Base-by-base conservation (phyloP, 495 filamentous ascomycete genomes). In the Neurospora sp. region DNA sequence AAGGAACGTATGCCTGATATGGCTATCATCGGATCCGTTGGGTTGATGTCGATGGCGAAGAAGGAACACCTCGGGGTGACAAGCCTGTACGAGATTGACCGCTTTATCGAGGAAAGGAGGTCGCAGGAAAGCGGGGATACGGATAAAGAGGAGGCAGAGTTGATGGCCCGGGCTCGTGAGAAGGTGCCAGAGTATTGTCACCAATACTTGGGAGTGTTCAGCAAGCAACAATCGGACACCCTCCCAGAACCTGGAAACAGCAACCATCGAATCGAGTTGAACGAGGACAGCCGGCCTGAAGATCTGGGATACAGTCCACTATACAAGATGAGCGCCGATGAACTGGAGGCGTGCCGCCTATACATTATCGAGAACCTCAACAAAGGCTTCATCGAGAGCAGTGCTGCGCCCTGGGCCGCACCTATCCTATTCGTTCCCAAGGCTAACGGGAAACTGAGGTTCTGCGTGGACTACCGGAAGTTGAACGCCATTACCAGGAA, bases 401-500 rank as follows among this genome's bases (percentile, higher is more conserved):
- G 53, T 7, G 9, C 3, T 10, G 48, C 79, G 1, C 73, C 71
- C 0, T 76, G 68, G 6, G 76, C 74, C 0, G 77, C 78, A 0
- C 80, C 75, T 14, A 76, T 87, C 14, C 68, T 86, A 0, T 81
- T 86, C 44, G 77, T 75, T 0, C 16, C 38, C 2, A 87, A 86
- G 69, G 70, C 69, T 1, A 75, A 78, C 31, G 79, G 81, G 4
- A 73, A 72, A 0, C 42, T 86, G 0, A 69, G 78, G 0, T 74
- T 90, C 44, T 88, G 79, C 78, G 74, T 87, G 0, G 79, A 88
- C 68, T 88, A 85, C 70, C 71, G 77, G 5, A 75, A 74, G 8
- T 68, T 87, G 1, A 89, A 89, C 71, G 68, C 38, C 0, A 69
- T 86, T 0, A 87, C 79, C 0, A 75, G 73, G 4, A 85, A 84